phyloP scores from a whole-genome alignment of 352 stramenopile species.

The Phytopythium delawarense region DNA sequence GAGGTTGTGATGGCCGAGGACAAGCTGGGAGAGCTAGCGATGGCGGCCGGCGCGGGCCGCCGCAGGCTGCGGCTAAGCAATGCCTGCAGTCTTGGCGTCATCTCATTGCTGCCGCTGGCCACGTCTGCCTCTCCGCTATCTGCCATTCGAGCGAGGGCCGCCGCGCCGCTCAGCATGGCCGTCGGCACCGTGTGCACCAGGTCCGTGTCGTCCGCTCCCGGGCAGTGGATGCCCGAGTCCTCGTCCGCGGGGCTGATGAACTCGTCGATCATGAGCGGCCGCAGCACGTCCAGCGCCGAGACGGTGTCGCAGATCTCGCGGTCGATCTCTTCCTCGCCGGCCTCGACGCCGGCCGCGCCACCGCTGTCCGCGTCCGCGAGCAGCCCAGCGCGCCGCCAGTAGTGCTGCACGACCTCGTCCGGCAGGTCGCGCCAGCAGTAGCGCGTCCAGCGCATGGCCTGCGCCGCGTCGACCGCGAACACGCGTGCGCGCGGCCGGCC shows the following conservation, averaged over 20 bases:
- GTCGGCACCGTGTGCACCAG: constrained; percentile 33
- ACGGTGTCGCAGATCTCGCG: constrained; percentile 49
- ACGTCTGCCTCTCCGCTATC: neutral
- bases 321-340: constrained; percentile 36
- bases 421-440: constrained; percentile 42
- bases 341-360: constrained; percentile 26
- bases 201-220: constrained; percentile 36
- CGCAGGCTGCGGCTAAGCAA: constrained; percentile 24
- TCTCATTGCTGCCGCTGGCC: constrained; percentile 6
- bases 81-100: constrained; percentile 33
- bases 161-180: neutral
- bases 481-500: constrained; percentile 25
- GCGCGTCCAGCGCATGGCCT: constrained; percentile 51
- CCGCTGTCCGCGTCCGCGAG: constrained; percentile 14
- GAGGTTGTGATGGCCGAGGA: too few relatives aligned
- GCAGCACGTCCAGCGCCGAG: constrained; percentile 29
- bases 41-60: constrained; percentile 16
- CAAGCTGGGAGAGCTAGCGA: neutral
- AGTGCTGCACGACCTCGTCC: constrained; percentile 33
- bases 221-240: constrained; percentile 36
- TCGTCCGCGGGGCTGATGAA: constrained; percentile 45
- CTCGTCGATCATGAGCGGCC: constrained; percentile 42
- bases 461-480: constrained; percentile 39
- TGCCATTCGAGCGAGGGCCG: too few relatives aligned
- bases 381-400: constrained; percentile 33